Base-by-base conservation (phyloP, 805 yeast species). In the Pachysolen tannophilus region DNA sequence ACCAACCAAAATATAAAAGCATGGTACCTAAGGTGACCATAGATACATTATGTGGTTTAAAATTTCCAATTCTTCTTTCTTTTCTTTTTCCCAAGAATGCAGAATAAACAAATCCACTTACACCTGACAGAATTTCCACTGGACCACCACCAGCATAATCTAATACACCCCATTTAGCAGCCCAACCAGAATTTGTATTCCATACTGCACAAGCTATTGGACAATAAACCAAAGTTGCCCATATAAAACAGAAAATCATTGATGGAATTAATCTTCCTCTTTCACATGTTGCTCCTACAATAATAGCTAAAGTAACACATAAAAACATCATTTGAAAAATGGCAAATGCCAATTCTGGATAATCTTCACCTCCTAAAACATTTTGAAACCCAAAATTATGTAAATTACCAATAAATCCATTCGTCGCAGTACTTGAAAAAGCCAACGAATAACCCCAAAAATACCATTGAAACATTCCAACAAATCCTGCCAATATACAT, bases 81-180 rank as follows among this genome's bases (percentile, higher is more conserved):
- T 66, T 69, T 56, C 97, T 70, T 48, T 82, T 73, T 8, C 96
- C 95, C 35, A 84, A 59, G 43, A 82, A 81, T 38, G 75, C 77
- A n/a, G 87, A 76, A 47, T 80, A 80, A 5, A 84, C 95, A 48
- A 90, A 78, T 1, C 95, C 97, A 24, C 86, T 82, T 17, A 87
- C 82, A 41, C 97, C 97, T 17, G 94, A 79, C 20, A 84, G 69
- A 38, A 92, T 85, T 56, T 90, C 97, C 19, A 90, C 96, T 1
- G 97, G 95, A 0, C 97, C 97, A 38, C 97, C 97, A 20, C 98
- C 98, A 17, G 98, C 98, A 57, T 84, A 90, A 56, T 90, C 98
- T 34, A 90, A 65, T 2, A 80, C 97, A 5, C 95, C 96, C 78
- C 95, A 90, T 47, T 76, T 67, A 45, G 69, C 70, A 25, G 95